Percentiles rank a stretch among this genome's conserved stretches.
Evolutionary conservation across 352 stramenopile genomes (phyloP).

Genomic region (Phytophthora hibernalis): DNA sequence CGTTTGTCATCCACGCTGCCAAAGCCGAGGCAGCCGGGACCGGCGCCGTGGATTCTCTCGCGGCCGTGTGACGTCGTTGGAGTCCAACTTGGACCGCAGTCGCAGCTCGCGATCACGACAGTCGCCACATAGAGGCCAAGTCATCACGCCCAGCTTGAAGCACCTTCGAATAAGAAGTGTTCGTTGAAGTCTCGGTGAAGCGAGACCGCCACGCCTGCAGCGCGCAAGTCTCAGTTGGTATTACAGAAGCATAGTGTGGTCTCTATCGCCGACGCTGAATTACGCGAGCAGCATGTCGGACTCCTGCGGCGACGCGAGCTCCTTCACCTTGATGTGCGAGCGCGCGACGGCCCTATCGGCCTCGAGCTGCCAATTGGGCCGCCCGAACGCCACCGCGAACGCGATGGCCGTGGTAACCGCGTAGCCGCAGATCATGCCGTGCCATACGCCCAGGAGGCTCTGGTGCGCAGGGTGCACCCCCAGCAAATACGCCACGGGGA

Average conservation of each 20-base stretch:
- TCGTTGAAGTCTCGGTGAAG: constrained; percentile 33
- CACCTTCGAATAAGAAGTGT: constrained; percentile 11
- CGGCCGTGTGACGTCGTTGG: background rate
- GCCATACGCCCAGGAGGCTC: constrained; percentile 75
- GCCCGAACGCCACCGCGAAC: constrained; percentile 64
- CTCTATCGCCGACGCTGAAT: constrained; percentile 2
- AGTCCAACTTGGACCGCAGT: too few relatives aligned
- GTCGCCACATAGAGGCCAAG: constrained; percentile 8
- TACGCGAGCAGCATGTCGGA: constrained; percentile 42
- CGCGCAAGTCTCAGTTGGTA: background rate
- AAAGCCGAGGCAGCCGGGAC: too few relatives aligned
- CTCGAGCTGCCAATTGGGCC: constrained; percentile 68
- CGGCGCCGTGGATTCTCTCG: background rate
- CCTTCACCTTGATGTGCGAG: constrained; percentile 50
- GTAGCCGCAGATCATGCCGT: constrained; percentile 74
- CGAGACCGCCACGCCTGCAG: constrained; percentile 7
- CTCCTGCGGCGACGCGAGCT: constrained; percentile 30
- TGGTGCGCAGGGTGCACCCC: constrained; percentile 44
- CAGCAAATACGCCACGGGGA: constrained; percentile 77
- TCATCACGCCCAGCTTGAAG: constrained; percentile 27
- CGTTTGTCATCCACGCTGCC: constrained; percentile 12
- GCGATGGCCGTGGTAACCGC: constrained; percentile 72
- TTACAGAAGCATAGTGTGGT: background rate
- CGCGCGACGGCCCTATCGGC: constrained; percentile 58
- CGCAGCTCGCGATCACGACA: constrained; percentile 24